Evolutionary conservation across 2,329 filamentous ascomycete species (phyloP), one percentile per base, ranked within the genome.

Genomic region (Beauveria australis): DNA sequence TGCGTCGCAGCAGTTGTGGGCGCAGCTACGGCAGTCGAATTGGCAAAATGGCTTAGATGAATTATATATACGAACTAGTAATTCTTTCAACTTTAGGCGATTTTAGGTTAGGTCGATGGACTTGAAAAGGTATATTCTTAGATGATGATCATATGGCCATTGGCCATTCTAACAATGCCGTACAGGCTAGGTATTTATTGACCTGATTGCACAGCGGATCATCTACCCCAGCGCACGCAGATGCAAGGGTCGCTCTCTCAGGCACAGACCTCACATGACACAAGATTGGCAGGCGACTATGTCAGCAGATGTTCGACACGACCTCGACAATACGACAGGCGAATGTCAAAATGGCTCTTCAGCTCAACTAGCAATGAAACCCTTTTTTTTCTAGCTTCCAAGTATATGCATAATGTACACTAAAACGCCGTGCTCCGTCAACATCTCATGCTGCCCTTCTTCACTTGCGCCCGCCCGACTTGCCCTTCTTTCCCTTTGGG

Each of bases 1-100:
- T 33, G 10, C 78, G 74, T 65, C 74, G 79, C 52, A 75, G 71
- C 48, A 71, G 70, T 54, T 73, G 76, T 60, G 70, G 66, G 54
- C 70, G 68, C 46, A 68, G n/a, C 22, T 16, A 37, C 62, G 69
- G 62, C 67, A 70, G 62, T 71, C 67, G 66, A 78, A 75, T 66
- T 76, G 72, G 61, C 72, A 71, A 57, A 76, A 75, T 55, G 74
- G 76, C 33, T 37, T 37, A 37, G 2, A 37, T 37, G 16, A 12
- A 37, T 37, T 16, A 37, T 16, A 37, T 12, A 5, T 37, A 16
- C 12, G 5, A 5, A 37, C 33, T 16, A 37, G 14, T 37, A 2
- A 37, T 16, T 37, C 14, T 37, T 16, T 37, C 5, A 2, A 5
- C 33, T 37, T 37, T 14, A 14, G 33, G 33, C 33, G 12, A 37